Base-by-base conservation (phyloP, 2,329 filamentous ascomycete species). In the Arthrobotrys musiformis region DNA sequence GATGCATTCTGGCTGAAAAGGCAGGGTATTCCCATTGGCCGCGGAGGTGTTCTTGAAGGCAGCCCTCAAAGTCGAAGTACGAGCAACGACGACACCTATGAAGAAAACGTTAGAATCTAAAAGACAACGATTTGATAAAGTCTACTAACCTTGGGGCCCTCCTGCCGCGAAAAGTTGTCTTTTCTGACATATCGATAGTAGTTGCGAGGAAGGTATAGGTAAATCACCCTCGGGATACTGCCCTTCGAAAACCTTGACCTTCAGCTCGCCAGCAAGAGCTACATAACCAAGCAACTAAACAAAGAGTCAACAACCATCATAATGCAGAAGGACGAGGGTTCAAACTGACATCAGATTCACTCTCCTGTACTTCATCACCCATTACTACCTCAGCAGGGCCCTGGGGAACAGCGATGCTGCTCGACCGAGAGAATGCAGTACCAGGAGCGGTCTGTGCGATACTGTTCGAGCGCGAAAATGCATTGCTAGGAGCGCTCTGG, bases 81-180 rank as follows among this genome's bases (percentile, higher is more conserved):
- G 90, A 35, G 92, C 89, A 73, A 99, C 84, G 74, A 92, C 86
- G 50, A 99, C 87, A 60, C 88, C 87, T 81, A 17, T 6, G 26
- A 44, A 46, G n/a, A n/a, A n/a, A n/a, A n/a, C n/a, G n/a, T n/a
- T n/a, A n/a, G n/a, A n/a, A n/a, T n/a, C n/a, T n/a, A n/a, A n/a
- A n/a, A n/a, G n/a, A n/a, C n/a, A n/a, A n/a, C n/a, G n/a, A n/a
- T n/a, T n/a, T n/a, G n/a, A n/a, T n/a, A n/a, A n/a, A n/a, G n/a
- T n/a, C n/a, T n/a, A 73, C 76, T 37, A 74, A 81, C 80, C 79
- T 81, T 96, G 90, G 40, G 94, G 94, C 15, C 93, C 92, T 61
- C 92, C 95, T 58, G 94, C 95, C 30, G 94, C 94, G 67, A 97
- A 86, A 22, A 99, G 87, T 44, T 93, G 93, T 83, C 90, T 90